Evolutionary conservation across 148 eudicot species (phyloP).

Genomic region (Rhododendron griersonianum): DNA sequence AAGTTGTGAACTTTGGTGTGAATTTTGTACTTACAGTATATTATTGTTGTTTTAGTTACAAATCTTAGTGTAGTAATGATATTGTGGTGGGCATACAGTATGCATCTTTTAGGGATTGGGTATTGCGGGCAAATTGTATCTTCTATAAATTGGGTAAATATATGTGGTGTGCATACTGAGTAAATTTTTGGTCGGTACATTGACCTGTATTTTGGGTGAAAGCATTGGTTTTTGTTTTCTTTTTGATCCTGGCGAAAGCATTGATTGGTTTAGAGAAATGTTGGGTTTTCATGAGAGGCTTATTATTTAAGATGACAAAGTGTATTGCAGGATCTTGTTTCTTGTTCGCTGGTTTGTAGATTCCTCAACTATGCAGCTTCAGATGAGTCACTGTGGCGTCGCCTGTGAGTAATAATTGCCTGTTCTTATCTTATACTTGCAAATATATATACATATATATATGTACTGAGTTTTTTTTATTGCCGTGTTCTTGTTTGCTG

Average conservation of each 20-base stretch:
- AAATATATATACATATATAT: no score
- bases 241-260: not conserved
- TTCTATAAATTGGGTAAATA: no score
- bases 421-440: not conserved
- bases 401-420: conserved; percentile 59
- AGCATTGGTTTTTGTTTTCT: not conserved
- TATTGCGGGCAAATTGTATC: not conserved
- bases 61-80: not conserved
- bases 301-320: not conserved
- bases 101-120: not conserved
- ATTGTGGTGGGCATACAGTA: not conserved
- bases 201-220: not conserved
- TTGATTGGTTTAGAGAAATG: not conserved
- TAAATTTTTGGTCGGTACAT: not conserved
- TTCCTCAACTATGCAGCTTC: conserved; percentile 67
- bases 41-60: not conserved
- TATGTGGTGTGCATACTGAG: not conserved
- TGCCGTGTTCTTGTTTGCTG: not conserved
- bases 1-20: not conserved
- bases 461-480: not conserved
- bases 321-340: conserved; percentile 69
- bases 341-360: conserved; percentile 82
- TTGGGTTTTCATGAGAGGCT: not conserved
- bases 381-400: conserved; percentile 94
- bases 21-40: not conserved